Evolutionary conservation across 768 basidiomycete species (phyloP), one percentile per base, ranked within the genome.

Genomic region (Leccinum variicolor): DNA sequence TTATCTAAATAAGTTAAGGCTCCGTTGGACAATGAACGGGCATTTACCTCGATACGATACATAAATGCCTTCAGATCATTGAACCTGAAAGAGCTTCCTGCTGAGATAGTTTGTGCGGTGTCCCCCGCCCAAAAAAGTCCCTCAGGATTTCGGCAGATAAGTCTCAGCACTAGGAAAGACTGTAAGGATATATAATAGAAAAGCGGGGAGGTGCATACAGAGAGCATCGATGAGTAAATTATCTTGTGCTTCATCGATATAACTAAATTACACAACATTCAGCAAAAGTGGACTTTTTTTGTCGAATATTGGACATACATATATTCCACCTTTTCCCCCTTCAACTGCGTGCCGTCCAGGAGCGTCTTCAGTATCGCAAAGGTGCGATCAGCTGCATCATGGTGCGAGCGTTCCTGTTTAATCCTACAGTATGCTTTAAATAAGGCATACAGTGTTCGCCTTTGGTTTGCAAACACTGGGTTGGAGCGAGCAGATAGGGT

Each of bases 121-220:
- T 91, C 89, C 0, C 90, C 89, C 2, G 87, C 89, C 86, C 87
- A 90, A 60, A 90, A 86, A 19, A 89, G 69, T 0, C 89, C 88
- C 52, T 87, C 74, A 0, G 81, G 78, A 63, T 89, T 89, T 11
- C 69, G 69, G 59, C 86, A 89, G n/a, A 90, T 65, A 0, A 75
- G 74, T 29, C 87, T 74, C 41, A 90, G 68, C 4, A 90, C 89
- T 90, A 55, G 25, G 29, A 7, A 1, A 26, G 7, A 53, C 1
- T 14, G 41, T 43, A 43, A 43, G 41, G 41, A 19, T 5, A 4
- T 43, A 19, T 3, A 19, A 43, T 0, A 43, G 4, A 3, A 49
- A 31, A 17, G 11, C 1, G 11, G 11, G 31, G 15, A 6, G 36
- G 21, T 11, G 67, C 79, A 34, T 67, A 89, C 87, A 59, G 15